Percentiles rank a stretch among this genome's conserved stretches.
Conservation (phyloP, 768 basidiomycete genomes). For the Tremella mesenterica region DNA sequence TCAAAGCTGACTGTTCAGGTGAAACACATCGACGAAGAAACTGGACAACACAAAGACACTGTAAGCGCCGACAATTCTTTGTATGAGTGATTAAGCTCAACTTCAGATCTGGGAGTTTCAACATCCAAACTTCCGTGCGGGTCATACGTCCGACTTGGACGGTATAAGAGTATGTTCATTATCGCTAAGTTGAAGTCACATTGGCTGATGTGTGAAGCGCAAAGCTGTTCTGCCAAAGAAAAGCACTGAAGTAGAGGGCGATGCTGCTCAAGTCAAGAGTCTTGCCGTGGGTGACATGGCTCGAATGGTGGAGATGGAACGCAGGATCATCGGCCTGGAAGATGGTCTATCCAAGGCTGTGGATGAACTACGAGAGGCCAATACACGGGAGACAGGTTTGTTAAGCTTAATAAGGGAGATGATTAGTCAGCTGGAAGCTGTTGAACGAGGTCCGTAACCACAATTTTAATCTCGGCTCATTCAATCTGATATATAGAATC, state of each 20-base stretch:
- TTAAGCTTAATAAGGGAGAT: conserved; percentile 29
- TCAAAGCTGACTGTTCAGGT: conserved; percentile 20
- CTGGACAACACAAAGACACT: conserved; percentile 35
- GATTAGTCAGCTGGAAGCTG: conserved; percentile 20
- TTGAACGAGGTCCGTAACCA: conserved; percentile 16
- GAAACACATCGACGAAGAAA: conserved; percentile 36
- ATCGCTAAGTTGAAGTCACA: not conserved
- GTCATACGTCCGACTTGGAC: conserved; percentile 32
- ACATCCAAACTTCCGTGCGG: conserved; percentile 35
- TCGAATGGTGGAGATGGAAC: conserved; percentile 27
- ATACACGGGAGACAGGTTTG: conserved; percentile 30
- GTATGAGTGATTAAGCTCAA: not conserved
- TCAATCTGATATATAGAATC: not conserved
- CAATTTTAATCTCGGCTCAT: not conserved
- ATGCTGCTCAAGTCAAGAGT: not conserved
- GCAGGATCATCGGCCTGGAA: conserved; percentile 23
- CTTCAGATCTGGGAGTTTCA: conserved; percentile 38
- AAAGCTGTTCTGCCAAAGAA: conserved; percentile 36
- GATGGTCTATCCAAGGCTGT: conserved; percentile 24
- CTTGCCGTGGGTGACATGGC: conserved; percentile 17
- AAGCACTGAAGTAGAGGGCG: not conserved
- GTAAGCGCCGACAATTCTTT: conserved; percentile 5
- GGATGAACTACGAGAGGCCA: conserved; percentile 28
- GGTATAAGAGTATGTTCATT: conserved; percentile 31
- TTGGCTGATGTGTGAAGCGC: conserved; percentile 13